Base-by-base conservation (phyloP, 257 asterid species). In the Forsythia viridissima region DNA sequence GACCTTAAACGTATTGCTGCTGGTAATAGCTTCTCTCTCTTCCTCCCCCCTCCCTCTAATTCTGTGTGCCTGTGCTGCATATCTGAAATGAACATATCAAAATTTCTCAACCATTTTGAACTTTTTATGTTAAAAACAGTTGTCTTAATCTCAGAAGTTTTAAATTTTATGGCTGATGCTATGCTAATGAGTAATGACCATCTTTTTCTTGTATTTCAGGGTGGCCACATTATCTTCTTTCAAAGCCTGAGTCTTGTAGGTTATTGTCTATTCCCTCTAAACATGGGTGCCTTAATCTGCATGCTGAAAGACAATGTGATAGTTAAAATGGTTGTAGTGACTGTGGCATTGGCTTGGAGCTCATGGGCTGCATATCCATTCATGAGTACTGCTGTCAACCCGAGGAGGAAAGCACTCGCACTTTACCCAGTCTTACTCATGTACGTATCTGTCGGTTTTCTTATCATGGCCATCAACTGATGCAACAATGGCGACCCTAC, bases 301-400 rank as follows among this genome's bases (percentile, higher is more conserved):
- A 87, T 96, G 97, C 79, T 96, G 61, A 85, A 86, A 75, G 97
- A 87, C 89, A 93, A 88, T 61, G 92, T 92, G 65, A 90, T 93
- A 34, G 59, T 96, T 16, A 96, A 96, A 87, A 79, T 89, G 66
- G 92, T 89, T 24, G 93, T 96, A 75, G 99, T 93, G 0, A 89
- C 85, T 38, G 89, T 96, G 71, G 86, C 99, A 41, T 74, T 96
- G 77, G 94, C 96, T 9, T 96, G 97, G 99, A 96, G 98, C 87
- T 93, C 97, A 18, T 96, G 98, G 99, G 99, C 98, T 21, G 99
- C 99, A 70, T 96, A 96, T 81, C 99, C 99, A 12, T 93, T 96
- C 93, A 96, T 93, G 93, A 96, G 98, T 77, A 91, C 92, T 4
- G 97, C 96, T 21, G 97, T 93, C 24, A 89, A 90, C 79, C 96